phyloP scores from a whole-genome alignment of 2,329 filamentous ascomycete species.

The Paecilomyces variotii region DNA sequence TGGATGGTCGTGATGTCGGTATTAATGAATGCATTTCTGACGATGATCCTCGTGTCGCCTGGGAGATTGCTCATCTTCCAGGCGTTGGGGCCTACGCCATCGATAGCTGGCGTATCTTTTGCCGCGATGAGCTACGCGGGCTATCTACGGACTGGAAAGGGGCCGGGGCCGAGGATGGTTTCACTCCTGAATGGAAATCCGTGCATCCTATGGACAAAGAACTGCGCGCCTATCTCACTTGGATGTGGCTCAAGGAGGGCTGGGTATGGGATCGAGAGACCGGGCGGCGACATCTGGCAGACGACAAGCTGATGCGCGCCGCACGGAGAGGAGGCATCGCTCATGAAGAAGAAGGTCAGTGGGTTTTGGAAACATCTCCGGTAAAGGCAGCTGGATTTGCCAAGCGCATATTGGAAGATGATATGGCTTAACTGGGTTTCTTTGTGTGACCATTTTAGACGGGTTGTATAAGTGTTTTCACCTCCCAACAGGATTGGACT shows the following conservation, averaged over 20 bases:
- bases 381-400: neutral
- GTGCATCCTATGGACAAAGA: conserved; percentile 81
- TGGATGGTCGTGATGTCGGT: conserved; percentile 43
- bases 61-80: conserved; percentile 82
- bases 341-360: conserved; percentile 33
- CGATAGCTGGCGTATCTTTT: conserved; percentile 92
- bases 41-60: conserved; percentile 48
- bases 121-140: conserved; percentile 66
- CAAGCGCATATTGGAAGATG: neutral
- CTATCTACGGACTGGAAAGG: conserved; percentile 61
- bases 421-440: neutral
- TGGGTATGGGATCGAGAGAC: conserved; percentile 71
- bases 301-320: conserved; percentile 29
- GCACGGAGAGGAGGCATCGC: conserved; percentile 34
- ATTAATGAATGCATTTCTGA: conserved; percentile 42
- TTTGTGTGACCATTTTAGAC: neutral
- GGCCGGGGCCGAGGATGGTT: conserved; percentile 40
- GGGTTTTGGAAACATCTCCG: conserved; percentile 23
- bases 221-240: conserved; percentile 73
- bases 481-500: neutral
- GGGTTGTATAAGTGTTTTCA: neutral
- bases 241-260: conserved; percentile 87
- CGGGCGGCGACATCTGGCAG: conserved; percentile 43
- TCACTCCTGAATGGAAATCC: conserved; percentile 85
- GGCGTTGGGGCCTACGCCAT: conserved; percentile 69